Evolutionary conservation across 23 red algal species (phyloP).

Genomic region (Gracilaria domingensis): DNA sequence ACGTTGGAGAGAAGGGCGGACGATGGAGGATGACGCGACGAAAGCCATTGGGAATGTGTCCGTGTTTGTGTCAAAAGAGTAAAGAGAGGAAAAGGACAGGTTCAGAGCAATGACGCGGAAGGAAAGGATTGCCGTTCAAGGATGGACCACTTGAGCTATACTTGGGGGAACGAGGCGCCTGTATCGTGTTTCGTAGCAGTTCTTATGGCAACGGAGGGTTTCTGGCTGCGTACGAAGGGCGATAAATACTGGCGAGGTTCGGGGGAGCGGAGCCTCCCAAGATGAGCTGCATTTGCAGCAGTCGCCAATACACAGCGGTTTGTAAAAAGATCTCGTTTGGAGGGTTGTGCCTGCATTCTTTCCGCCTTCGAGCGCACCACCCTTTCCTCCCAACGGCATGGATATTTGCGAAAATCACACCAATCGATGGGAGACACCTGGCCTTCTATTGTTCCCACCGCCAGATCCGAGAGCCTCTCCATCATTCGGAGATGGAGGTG

Average conservation of each 20-base stretch:
- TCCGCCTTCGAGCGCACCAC: neutral
- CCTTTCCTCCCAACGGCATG: neutral
- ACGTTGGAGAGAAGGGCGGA: slow-evolving; percentile 56
- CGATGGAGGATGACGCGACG: slow-evolving; percentile 50
- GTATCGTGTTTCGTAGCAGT: too few relatives aligned
- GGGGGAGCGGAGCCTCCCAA: neutral
- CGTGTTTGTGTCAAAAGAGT: too few relatives aligned
- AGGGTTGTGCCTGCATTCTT: slow-evolving; percentile 17
- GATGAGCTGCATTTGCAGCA: neutral
- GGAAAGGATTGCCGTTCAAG: too few relatives aligned
- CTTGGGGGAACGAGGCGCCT: too few relatives aligned
- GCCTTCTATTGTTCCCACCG: neutral
- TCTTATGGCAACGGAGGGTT: too few relatives aligned
- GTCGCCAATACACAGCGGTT: neutral
- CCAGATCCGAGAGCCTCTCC: too few relatives aligned
- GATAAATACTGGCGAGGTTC: neutral
- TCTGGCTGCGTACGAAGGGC: neutral
- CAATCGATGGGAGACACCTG: slow-evolving; percentile 6
- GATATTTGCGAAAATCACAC: neutral
- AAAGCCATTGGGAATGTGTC: slow-evolving; percentile 63
- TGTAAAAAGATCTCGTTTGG: slow-evolving; percentile 22
- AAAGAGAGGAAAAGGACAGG: too few relatives aligned
- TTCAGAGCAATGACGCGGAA: neutral
- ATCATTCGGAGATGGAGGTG: too few relatives aligned
- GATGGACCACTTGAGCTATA: neutral